A percentile compares a stretch with the other conserved stretches of the same genome.
Conservation (phyloP, 495 filamentous ascomycete genomes). For the Aspergillus panamensis region DNA sequence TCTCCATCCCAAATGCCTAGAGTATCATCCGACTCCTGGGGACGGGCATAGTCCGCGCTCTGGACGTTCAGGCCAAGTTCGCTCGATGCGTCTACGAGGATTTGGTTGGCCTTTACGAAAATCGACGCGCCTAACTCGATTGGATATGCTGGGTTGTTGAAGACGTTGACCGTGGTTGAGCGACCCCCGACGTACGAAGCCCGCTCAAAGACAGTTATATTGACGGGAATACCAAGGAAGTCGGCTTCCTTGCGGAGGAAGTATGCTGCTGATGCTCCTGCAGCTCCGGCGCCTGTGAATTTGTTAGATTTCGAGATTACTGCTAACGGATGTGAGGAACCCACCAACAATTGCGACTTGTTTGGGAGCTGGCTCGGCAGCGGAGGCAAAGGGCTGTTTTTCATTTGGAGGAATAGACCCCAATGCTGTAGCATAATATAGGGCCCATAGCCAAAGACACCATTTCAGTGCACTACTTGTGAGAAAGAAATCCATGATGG, state of each 20-base stretch:
- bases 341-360: conserved; percentile 49
- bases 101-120: conserved; percentile 84
- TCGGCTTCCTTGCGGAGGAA: conserved; percentile 68
- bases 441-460: conserved; percentile 6
- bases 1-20: conserved; percentile 87
- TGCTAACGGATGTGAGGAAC: conserved; percentile 3
- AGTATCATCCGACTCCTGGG: conserved; percentile 38
- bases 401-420: conserved; percentile 24
- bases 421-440: conserved; percentile 12
- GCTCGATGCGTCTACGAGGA: conserved; percentile 70
- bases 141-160: conserved; percentile 62
- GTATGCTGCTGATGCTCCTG: conserved; percentile 82
- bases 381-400: conserved; percentile 25
- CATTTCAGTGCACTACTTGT: background rate
- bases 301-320: conserved; percentile 4
- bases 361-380: conserved; percentile 27
- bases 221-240: conserved; percentile 49
- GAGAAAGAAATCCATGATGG: conserved; percentile 8
- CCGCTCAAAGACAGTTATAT: conserved; percentile 89
- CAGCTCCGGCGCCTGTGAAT: conserved; percentile 78
- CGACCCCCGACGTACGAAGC: conserved; percentile 78
- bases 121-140: conserved; percentile 90
- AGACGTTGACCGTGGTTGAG: conserved; percentile 81
- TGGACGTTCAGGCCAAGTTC: conserved; percentile 62
- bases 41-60: conserved; percentile 30